Conservation (phyloP, 768 basidiomycete species). For the Russula dissimulans region DNA sequence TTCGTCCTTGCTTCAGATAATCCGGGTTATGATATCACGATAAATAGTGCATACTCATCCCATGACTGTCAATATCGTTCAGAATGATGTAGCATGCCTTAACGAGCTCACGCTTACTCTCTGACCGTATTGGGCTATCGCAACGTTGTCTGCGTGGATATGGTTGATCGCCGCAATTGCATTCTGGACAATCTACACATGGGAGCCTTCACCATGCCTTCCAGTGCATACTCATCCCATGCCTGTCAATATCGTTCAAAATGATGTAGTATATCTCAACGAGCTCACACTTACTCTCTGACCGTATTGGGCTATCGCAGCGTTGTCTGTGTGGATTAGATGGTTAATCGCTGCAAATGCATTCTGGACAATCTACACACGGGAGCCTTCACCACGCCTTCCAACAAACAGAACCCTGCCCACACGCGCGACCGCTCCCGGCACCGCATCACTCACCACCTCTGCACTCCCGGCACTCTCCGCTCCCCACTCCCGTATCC, state of each 20-base stretch:
- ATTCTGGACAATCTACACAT: neutral
- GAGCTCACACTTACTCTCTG: no score
- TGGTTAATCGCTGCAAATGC: neutral
- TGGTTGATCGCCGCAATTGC: neutral
- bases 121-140: slow-evolving; percentile 8
- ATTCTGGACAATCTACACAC: neutral
- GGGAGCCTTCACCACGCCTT: slow-evolving; percentile 11
- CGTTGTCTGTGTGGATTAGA: neutral
- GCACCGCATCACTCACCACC: no score
- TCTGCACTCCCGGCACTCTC: no score
- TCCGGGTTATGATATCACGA: neutral
- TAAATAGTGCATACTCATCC: slow-evolving; percentile 8
- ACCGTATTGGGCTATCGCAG: no score
- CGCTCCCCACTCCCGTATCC: no score
- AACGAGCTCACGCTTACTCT: slow-evolving; percentile 1
- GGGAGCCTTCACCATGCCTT: slow-evolving; percentile 12
- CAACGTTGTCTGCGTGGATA: slow-evolving; percentile 14
- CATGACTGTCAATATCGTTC: slow-evolving; percentile 6
- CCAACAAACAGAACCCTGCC: slow-evolving; percentile 12
- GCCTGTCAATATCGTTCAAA: neutral
- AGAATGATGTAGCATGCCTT: neutral
- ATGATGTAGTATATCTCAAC: no score
- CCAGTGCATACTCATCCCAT: slow-evolving; percentile 16
- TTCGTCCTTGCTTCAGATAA: neutral
- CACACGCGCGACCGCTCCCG: no score